Base-by-base conservation (phyloP, 2,329 filamentous ascomycete genomes). In the Trichoderma gracile region DNA sequence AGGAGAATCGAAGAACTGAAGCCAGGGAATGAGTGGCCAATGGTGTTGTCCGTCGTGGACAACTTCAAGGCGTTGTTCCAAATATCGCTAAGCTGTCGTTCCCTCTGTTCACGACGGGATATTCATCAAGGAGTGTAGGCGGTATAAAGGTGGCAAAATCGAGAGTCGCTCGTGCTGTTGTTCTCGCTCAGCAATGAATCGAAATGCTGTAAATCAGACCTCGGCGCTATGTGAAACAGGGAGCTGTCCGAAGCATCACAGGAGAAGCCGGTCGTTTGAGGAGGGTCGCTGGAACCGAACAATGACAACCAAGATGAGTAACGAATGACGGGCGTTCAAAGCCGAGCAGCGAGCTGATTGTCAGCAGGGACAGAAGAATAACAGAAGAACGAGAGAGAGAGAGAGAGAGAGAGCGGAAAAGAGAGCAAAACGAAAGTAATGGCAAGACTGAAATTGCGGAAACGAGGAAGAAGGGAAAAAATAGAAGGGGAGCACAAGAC, bases 401-500 rank as follows among this genome's bases (percentile, higher is more conserved):
- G 52, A 23, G 46, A 5, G 49, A 63, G 25, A 57, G 42, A 73
- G 49, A 30, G 57, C n/a, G 33, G 71, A 68, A 69, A 71, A 46
- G 47, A 61, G 19, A 61, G 21, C 38, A 55, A 55, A 25, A 55
- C 19, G 33, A 56, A 19, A 47, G 53, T 52, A 30, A 30, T 25
- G 61, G 42, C 53, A 15, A 23, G 33, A 61, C 14, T 43, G 25
- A 47, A 52, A 50, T 49, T 64, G 57, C 42, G 33, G 47, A 58
- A 58, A 46, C 19, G 33, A 45, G n/a, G 27, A 46, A 42, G 15
- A 54, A 54, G 42, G 53, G 42, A 33, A 27, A 69, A n/a, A 27
- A 54, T 53, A 42, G 42, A 73, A 69, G 70, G 74, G 71, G 58
- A 53, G 46, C 68, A 66, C 64, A 66, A 64, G 53, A 14, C 38